Evolutionary conservation across 2,329 filamentous ascomycete genomes (phyloP), one percentile per base, ranked within the genome.

Genomic region (Rugonectria rugulosa): DNA sequence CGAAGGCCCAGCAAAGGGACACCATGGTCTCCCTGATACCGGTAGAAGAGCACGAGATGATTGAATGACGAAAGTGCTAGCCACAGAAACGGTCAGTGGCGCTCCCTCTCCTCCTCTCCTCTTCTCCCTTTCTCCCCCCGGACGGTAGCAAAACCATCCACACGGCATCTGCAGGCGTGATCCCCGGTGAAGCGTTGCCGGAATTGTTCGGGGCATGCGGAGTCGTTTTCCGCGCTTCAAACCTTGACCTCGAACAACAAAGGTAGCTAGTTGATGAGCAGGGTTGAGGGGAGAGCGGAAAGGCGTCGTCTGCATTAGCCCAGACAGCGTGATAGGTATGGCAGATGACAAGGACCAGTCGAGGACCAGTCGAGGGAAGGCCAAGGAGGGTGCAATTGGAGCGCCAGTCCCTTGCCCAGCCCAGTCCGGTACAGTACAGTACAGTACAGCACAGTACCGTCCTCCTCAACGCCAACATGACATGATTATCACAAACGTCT

Each of bases 81-180:
- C 15, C 44, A 38, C 32, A 27, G n/a, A 32, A 34, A 34, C 37
- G 36, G 37, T 23, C 20, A 27, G 20, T 23, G 48, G 29, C 29
- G 31, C 38, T 40, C 47, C 38, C 31, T 17, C 31, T 32, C 29
- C 7, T 14, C 29, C 29, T 32, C n/a, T 32, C 29, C 24, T 7
- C 6, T 27, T 27, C 11, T 32, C n/a, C n/a, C n/a, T n/a, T n/a
- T n/a, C n/a, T n/a, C n/a, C n/a, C n/a, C n/a, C n/a, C n/a, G n/a
- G n/a, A n/a, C n/a, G n/a, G n/a, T n/a, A n/a, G n/a, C n/a, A 14
- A 34, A 26, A 49, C 47, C 29, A 38, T 23, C 23, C 41, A 38
- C 55, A 50, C 59, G 59, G 56, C 57, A 66, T 56, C 49, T 66
- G 59, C 45, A 55, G 43, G 52, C 53, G 42, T 64, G 59, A 53